Percentiles rank a stretch among this genome's conserved stretches.
These are phyloP conservation scores for Solanum medicagineum DNA, from an alignment of 257 asterid genomes.

Conservation along the genomic window DNA sequence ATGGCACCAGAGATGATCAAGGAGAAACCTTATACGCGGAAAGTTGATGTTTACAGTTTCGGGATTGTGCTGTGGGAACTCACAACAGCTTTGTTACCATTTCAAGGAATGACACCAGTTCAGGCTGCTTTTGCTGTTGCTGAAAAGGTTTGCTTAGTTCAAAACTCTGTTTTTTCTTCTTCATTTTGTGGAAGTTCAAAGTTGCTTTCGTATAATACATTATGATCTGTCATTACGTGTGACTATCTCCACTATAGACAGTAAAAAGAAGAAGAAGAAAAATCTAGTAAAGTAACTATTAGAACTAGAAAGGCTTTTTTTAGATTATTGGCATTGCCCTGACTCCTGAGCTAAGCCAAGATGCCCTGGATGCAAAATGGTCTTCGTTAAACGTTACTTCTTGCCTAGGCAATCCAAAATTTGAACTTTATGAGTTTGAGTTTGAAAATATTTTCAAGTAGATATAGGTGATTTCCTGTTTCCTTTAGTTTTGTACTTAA, in stretches of 20 bases:
- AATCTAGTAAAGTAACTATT: no score
- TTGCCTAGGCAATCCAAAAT: background rate
- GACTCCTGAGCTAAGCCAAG: background rate
- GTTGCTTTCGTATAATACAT: background rate
- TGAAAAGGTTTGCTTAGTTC: conserved; percentile 17
- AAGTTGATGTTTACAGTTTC: conserved; percentile 62
- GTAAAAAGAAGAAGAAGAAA: no score
- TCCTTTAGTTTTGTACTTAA: no score
- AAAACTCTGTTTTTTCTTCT: no score
- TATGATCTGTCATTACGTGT: no score
- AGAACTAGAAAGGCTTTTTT: background rate
- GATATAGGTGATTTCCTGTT: no score
- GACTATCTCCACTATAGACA: no score
- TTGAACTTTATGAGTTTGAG: background rate
- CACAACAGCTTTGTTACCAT: conserved; percentile 50
- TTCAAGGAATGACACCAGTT: conserved; percentile 52
- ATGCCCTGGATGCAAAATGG: background rate
- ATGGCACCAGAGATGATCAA: conserved; percentile 53
- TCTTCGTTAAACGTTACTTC: background rate
- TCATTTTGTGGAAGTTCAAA: background rate
- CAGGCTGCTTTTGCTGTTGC: conserved; percentile 67
- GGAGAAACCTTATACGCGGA: conserved; percentile 39
- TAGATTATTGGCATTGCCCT: background rate
- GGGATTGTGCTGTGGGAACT: conserved; percentile 63
- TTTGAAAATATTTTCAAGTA: no score